Conservation (phyloP, 2,329 filamentous ascomycete species). For the Chrysosporium keratinophilum region DNA sequence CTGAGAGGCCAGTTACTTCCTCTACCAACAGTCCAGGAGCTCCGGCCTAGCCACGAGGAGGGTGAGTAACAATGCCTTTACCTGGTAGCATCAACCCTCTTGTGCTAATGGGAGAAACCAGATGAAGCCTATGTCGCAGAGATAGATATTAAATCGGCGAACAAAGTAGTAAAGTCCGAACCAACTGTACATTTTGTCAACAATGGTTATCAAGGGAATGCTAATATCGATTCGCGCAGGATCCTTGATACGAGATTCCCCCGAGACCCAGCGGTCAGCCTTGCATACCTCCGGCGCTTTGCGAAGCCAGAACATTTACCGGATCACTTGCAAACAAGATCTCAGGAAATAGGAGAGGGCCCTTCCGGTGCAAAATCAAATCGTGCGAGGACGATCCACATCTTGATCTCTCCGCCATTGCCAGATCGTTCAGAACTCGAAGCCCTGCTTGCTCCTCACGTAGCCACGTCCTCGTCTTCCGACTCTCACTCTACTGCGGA, state of each 20-base stretch:
- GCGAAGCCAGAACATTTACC: conserved; percentile 30
- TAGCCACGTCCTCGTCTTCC: conserved; percentile 16
- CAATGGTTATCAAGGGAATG: conserved; percentile 12
- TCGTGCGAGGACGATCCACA: conserved; percentile 28
- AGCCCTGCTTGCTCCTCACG: conserved; percentile 31
- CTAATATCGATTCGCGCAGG: conserved; percentile 23
- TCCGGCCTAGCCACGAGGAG: conserved; percentile 31
- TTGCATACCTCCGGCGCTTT: conserved; percentile 35
- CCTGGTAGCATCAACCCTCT: background rate
- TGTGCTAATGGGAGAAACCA: conserved; percentile 20
- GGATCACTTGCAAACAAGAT: conserved; percentile 19
- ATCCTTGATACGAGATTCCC: conserved; percentile 31
- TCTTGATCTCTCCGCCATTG: conserved; percentile 34
- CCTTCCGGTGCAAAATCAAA: background rate
- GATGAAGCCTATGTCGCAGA: conserved; percentile 37
- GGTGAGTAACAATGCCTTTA: conserved; percentile 24
- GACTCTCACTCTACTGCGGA: background rate
- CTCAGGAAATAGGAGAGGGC: background rate
- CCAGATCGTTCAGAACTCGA: conserved; percentile 28
- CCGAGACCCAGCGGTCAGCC: conserved; percentile 25
- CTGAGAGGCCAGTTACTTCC: conserved; percentile 29
- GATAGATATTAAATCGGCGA: conserved; percentile 36
- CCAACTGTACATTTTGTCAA: background rate
- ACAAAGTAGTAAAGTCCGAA: conserved; percentile 35
- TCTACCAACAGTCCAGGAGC: conserved; percentile 37